A percentile compares a stretch with the other conserved stretches of the same genome.
Evolutionary conservation across 2,329 filamentous ascomycete species (phyloP).

Genomic region (Phyllosticta citribraziliensis): DNA sequence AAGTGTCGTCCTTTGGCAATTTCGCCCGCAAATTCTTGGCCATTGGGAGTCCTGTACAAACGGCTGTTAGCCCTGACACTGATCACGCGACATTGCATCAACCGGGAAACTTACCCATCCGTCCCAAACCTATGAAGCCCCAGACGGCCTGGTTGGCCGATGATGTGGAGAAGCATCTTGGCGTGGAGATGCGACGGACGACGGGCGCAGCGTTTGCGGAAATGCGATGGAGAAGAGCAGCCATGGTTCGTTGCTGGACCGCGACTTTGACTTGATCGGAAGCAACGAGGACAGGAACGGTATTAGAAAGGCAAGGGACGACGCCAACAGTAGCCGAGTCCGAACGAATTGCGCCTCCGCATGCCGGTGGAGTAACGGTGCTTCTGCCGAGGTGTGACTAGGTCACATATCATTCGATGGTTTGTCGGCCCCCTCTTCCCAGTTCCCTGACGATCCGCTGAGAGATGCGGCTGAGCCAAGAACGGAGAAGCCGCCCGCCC

Average conservation of each 20-base stretch:
- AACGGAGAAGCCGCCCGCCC: constrained; percentile 1
- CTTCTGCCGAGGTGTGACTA: constrained; percentile 9
- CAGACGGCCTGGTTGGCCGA: constrained; percentile 34
- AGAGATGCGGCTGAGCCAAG: constrained; percentile 8
- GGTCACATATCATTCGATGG: constrained; percentile 7
- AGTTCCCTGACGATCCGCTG: constrained; percentile 6
- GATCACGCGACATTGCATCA: constrained; percentile 4
- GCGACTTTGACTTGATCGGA: neutral
- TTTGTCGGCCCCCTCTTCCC: neutral
- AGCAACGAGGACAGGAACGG: neutral
- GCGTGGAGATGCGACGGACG: constrained; percentile 14
- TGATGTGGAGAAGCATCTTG: constrained; percentile 36
- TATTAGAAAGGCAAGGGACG: constrained; percentile 5
- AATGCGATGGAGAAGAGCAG: constrained; percentile 13
- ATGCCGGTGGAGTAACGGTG: constrained; percentile 2
- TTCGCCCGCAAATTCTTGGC: constrained; percentile 60
- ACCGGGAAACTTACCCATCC: constrained; percentile 35
- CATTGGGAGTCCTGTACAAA: constrained; percentile 55
- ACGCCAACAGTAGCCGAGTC: neutral
- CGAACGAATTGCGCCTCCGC: constrained; percentile 9
- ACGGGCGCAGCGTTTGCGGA: constrained; percentile 13
- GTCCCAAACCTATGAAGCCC: constrained; percentile 42
- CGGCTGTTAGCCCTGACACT: neutral
- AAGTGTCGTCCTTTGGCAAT: constrained; percentile 50
- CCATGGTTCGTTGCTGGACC: constrained; percentile 13